Base-by-base conservation (phyloP, 73 alveolate species). In the Tetrahymena borealis region DNA sequence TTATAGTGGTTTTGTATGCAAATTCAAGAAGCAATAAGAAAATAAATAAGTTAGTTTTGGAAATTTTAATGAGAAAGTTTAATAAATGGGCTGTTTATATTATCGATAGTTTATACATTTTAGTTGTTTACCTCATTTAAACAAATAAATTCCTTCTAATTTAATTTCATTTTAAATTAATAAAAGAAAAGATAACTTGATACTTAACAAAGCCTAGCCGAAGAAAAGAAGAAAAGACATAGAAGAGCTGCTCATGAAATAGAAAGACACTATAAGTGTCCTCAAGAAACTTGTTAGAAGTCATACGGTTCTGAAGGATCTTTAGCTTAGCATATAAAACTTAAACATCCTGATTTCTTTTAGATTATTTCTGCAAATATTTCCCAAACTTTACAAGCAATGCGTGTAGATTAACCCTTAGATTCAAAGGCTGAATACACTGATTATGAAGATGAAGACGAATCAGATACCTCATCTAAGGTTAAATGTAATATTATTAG, bases 271-370 rank as follows among this genome's bases (percentile, higher is more conserved):
- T 92, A 93, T 77, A 78, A 79, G 9, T 93, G 95, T 39, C 78
- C 42, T 28, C 37, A 79, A 39, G 78, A 38, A 85, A 79, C 90
- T 78, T 93, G 95, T 40, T 35, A 85, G 42, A 93, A 93, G 40
- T 93, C 95, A 79, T 93, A 93, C 79, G 95, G 95, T 33, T 93
- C 95, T 15, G 95, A 93, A 41, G 95, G 95, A 38, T 93, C 95
- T 16, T 90, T 93, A 18, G 91, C 91, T 91, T 33, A 93, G 78
- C 95, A 93, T 93, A 93, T 93, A 92, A 93, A 93, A 90, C 90
- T 93, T 20, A 93, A 93, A 40, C 95, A 93, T 93, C 85, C 85
- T 6, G 85, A 60, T 60, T 60, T 60, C 85, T 60, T 60, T 35
- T 60, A 60, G 85, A 60, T 60, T 35, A 60, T 60, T n/a, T 60